Evolutionary conservation across 495 filamentous ascomycete genomes (phyloP).

Genomic region (Aspergillus panamensis): DNA sequence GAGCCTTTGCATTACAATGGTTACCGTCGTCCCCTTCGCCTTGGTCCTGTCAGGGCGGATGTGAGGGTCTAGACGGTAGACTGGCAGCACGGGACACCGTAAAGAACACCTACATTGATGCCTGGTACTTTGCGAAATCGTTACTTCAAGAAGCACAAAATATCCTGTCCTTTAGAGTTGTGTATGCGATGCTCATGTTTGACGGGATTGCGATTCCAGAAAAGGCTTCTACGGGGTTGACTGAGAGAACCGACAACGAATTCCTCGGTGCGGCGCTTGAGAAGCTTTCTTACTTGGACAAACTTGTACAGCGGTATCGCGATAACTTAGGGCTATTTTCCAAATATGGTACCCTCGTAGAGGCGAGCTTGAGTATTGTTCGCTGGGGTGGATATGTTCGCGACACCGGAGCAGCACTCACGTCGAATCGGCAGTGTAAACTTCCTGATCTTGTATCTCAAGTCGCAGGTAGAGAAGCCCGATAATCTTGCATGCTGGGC

Average conservation of each 20-base stretch:
- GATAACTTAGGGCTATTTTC: conserved; percentile 21
- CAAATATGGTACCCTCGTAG: conserved; percentile 16
- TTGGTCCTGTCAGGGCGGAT: background rate
- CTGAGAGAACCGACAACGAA: background rate
- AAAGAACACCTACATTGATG: conserved; percentile 15
- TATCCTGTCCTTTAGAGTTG: conserved; percentile 20
- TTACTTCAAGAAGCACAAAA: conserved; percentile 6
- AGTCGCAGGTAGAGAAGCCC: background rate
- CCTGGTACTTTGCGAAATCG: conserved; percentile 17
- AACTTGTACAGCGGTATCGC: conserved; percentile 20
- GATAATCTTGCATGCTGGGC: background rate
- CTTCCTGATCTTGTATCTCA: conserved; percentile 4
- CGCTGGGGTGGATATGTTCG: conserved; percentile 27
- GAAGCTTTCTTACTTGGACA: conserved; percentile 15
- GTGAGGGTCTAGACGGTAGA: background rate
- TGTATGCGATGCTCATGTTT: conserved; percentile 21
- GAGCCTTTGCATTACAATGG: conserved; percentile 28
- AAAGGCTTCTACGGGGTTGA: background rate
- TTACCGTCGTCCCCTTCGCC: conserved; percentile 4
- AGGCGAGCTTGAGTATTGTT: conserved; percentile 25
- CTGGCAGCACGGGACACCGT: background rate
- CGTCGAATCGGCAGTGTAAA: conserved; percentile 15
- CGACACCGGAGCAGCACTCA: conserved; percentile 25
- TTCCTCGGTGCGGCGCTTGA: background rate
- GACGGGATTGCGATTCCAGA: conserved; percentile 22